These are phyloP conservation scores for Knufia petricola DNA, from an alignment of 2,329 filamentous ascomycete species.

Conservation along the genomic window DNA sequence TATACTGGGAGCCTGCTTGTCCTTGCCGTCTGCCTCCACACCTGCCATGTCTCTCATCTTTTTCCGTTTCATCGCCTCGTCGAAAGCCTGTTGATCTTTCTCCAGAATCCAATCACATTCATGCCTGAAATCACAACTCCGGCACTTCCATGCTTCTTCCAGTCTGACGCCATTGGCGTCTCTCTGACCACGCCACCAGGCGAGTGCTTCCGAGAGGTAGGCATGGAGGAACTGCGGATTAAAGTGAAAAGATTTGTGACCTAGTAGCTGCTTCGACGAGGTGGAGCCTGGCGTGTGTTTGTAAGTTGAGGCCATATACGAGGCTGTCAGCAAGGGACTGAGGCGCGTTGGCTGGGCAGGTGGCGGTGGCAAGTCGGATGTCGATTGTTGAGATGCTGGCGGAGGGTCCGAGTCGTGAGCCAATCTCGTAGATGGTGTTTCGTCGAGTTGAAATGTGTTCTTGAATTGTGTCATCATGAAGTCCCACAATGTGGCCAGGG, in stretches of 20 bases:
- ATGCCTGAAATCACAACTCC: slow-evolving; percentile 71
- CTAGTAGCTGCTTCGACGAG: slow-evolving; percentile 32
- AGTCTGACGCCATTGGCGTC: slow-evolving; percentile 64
- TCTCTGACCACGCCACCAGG: slow-evolving; percentile 80
- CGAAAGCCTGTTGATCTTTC: slow-evolving; percentile 54
- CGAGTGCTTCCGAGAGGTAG: slow-evolving; percentile 61
- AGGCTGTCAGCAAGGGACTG: slow-evolving; percentile 36
- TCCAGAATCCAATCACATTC: slow-evolving; percentile 66
- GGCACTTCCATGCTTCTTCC: slow-evolving; percentile 82
- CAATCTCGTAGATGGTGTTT: slow-evolving; percentile 15
- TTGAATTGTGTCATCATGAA: slow-evolving; percentile 54
- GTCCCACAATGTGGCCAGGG: slow-evolving; percentile 49
- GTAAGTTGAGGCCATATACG: slow-evolving; percentile 32
- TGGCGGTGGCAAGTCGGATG: slow-evolving; percentile 28
- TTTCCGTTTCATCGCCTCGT: slow-evolving; percentile 31
- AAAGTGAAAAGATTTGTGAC: slow-evolving; percentile 54
- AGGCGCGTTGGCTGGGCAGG: slow-evolving; percentile 32
- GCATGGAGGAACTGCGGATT: slow-evolving; percentile 52
- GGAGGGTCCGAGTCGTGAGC: slow-evolving; percentile 24
- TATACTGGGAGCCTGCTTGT: neutral
- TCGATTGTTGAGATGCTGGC: slow-evolving; percentile 19
- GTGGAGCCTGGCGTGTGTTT: slow-evolving; percentile 13
- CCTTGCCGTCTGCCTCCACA: slow-evolving; percentile 14
- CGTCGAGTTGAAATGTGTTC: slow-evolving; percentile 36
- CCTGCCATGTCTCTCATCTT: slow-evolving; percentile 19